Conservation (phyloP, 1,284 basidiomycete species). For the Microbotryomycetes sp. region DNA sequence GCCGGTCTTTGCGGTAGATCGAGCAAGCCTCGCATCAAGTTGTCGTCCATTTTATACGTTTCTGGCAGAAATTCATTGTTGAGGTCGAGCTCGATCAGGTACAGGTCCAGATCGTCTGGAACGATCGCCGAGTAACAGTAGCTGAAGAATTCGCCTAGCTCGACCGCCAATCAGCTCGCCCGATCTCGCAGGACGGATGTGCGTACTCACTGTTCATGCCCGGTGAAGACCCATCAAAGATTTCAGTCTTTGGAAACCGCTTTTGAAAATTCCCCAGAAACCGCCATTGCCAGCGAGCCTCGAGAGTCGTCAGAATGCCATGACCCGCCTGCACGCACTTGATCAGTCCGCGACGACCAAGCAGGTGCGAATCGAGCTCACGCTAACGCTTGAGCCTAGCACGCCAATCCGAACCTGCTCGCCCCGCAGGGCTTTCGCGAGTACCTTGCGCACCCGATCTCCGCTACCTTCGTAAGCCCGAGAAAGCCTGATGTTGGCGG, state of each 20-base stretch:
- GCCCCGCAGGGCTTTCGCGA: constrained; percentile 27
- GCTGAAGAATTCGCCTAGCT: constrained; percentile 7
- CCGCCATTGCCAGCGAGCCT: not conserved
- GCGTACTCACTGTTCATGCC: constrained; percentile 9
- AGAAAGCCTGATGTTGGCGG: constrained; percentile 21
- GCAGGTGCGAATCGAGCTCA: not conserved
- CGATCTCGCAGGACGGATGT: not conserved
- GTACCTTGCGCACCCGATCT: constrained; percentile 16
- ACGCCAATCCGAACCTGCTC: constrained; percentile 23
- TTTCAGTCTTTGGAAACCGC: not conserved
- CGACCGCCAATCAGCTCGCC: not conserved
- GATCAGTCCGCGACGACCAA: not conserved
- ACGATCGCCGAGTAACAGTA: constrained; percentile 19
- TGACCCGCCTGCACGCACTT: not conserved
- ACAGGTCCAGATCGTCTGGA: constrained; percentile 17
- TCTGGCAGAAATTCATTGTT: constrained; percentile 5
- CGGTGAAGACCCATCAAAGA: constrained; percentile 9
- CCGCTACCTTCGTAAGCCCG: constrained; percentile 29
- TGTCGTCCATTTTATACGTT: not conserved
- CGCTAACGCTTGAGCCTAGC: constrained; percentile 28
- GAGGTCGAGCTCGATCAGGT: constrained; percentile 16
- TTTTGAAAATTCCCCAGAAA: not conserved
- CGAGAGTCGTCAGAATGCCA: not conserved
- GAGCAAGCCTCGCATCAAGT: not conserved
- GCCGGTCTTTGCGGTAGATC: not conserved